Evolutionary conservation across 768 basidiomycete genomes (phyloP).

Genomic region (Lyophyllum decastes): DNA sequence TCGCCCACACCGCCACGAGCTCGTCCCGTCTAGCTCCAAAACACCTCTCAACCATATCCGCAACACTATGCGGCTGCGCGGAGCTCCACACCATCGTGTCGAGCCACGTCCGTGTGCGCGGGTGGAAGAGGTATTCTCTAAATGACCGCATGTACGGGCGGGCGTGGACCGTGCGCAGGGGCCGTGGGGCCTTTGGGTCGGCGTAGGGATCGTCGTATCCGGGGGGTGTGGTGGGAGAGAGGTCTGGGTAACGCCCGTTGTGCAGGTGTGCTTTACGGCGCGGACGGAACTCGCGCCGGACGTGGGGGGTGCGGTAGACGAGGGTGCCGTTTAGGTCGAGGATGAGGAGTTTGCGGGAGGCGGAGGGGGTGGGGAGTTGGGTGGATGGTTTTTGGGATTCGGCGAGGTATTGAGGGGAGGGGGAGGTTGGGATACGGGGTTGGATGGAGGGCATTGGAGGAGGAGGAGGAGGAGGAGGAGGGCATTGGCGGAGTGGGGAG

Average conservation of each 20-base stretch:
- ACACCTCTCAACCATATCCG: slow-evolving; percentile 67
- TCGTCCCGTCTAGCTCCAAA: slow-evolving; percentile 47
- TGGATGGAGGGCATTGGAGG: slow-evolving; percentile 27
- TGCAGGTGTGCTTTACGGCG: background rate
- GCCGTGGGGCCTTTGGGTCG: slow-evolving; percentile 23
- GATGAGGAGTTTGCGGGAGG: slow-evolving; percentile 63
- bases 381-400: slow-evolving; percentile 30
- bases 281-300: slow-evolving; percentile 11
- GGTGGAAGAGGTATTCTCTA: slow-evolving; percentile 61
- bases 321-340: slow-evolving; percentile 80
- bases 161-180: slow-evolving; percentile 45
- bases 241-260: too few species aligned
- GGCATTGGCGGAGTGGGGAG: background rate
- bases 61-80: slow-evolving; percentile 78
- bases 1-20: slow-evolving; percentile 73
- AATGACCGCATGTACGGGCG: slow-evolving; percentile 71
- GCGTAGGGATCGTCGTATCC: slow-evolving; percentile 27
- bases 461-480: slow-evolving; percentile 39
- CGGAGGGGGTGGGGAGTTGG: slow-evolving; percentile 23
- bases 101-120: slow-evolving; percentile 62
- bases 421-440: slow-evolving; percentile 11
- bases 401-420: slow-evolving; percentile 33
- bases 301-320: slow-evolving; percentile 55
- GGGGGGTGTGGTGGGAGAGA: too few species aligned
- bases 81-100: slow-evolving; percentile 91